These are phyloP conservation scores for Exophiala alcalophila DNA, from an alignment of 2,329 filamentous ascomycete genomes.

Conservation along the genomic window DNA sequence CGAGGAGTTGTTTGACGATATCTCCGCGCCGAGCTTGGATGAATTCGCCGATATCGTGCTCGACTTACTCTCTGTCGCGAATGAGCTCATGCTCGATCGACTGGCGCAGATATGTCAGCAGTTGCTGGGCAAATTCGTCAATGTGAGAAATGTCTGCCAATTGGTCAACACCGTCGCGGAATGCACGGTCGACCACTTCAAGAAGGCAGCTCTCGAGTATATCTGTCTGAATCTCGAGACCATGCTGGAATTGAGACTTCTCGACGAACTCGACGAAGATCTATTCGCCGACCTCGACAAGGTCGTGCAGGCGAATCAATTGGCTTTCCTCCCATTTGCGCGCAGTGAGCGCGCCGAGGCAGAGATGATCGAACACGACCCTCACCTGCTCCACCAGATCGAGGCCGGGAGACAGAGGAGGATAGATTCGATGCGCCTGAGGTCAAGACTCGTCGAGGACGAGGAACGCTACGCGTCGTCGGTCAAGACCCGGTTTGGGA, in stretches of 20 bases:
- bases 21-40: constrained; percentile 69
- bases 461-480: constrained; percentile 63
- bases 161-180: constrained; percentile 83
- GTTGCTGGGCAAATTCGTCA: constrained; percentile 61
- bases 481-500: constrained; percentile 58
- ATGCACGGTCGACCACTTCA: constrained; percentile 80
- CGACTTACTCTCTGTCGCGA: constrained; percentile 83
- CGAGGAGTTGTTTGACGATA: constrained; percentile 74
- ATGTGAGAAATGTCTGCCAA: constrained; percentile 75
- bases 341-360: constrained; percentile 70
- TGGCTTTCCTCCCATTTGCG: constrained; percentile 71
- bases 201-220: constrained; percentile 83
- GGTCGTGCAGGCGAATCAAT: constrained; percentile 77
- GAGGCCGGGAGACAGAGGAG: constrained; percentile 56
- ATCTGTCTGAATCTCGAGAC: constrained; percentile 86
- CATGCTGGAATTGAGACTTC: constrained; percentile 72
- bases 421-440: constrained; percentile 73
- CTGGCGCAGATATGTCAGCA: constrained; percentile 86
- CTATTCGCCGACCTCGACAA: constrained; percentile 76
- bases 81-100: constrained; percentile 92
- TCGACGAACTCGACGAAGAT: constrained; percentile 82
- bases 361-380: constrained; percentile 45
- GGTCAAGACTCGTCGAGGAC: constrained; percentile 60
- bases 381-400: constrained; percentile 41
- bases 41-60: constrained; percentile 85